These are phyloP conservation scores for Lodderomyces metapsilosis DNA, from an alignment of 1,139 yeast species.

Conservation along the genomic window DNA sequence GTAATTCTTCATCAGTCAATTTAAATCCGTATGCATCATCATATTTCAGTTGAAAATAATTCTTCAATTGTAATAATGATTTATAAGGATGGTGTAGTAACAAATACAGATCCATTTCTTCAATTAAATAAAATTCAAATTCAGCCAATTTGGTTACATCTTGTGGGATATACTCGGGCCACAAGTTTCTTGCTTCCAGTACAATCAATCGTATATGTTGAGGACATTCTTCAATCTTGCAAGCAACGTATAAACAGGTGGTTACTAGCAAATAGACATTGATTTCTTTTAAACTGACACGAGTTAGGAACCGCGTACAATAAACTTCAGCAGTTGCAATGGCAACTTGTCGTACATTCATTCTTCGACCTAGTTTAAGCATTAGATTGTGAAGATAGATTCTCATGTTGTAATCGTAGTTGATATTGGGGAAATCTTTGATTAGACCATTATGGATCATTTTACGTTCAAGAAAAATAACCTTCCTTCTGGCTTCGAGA, in stretches of 20 bases:
- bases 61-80: slow-evolving; percentile 61
- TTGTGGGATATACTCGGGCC: slow-evolving; percentile 95
- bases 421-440: slow-evolving; percentile 43
- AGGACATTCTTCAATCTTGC: slow-evolving; percentile 94
- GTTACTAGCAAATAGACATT: slow-evolving; percentile 80
- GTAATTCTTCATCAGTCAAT: slow-evolving; percentile 68
- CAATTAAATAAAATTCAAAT: slow-evolving; percentile 89
- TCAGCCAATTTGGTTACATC: slow-evolving; percentile 94
- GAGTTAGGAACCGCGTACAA: slow-evolving; percentile 67
- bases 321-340: slow-evolving; percentile 88
- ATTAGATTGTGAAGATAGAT: slow-evolving; percentile 69
- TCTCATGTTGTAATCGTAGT: slow-evolving; percentile 61
- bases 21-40: slow-evolving; percentile 31
- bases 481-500: slow-evolving; percentile 39
- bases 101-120: slow-evolving; percentile 79
- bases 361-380: slow-evolving; percentile 72
- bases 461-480: slow-evolving; percentile 40
- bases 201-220: slow-evolving; percentile 85
- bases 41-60: slow-evolving; percentile 35
- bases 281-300: slow-evolving; percentile 74
- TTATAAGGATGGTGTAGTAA: slow-evolving; percentile 88
- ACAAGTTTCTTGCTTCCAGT: slow-evolving; percentile 79
- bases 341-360: slow-evolving; percentile 78
- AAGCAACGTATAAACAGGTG: slow-evolving; percentile 83
- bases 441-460: slow-evolving; percentile 49